A percentile compares a stretch with the other conserved stretches of the same genome.
phyloP scores from a whole-genome alignment of 2,329 filamentous ascomycete genomes.

The Lasiodiplodia hormozganensis region DNA sequence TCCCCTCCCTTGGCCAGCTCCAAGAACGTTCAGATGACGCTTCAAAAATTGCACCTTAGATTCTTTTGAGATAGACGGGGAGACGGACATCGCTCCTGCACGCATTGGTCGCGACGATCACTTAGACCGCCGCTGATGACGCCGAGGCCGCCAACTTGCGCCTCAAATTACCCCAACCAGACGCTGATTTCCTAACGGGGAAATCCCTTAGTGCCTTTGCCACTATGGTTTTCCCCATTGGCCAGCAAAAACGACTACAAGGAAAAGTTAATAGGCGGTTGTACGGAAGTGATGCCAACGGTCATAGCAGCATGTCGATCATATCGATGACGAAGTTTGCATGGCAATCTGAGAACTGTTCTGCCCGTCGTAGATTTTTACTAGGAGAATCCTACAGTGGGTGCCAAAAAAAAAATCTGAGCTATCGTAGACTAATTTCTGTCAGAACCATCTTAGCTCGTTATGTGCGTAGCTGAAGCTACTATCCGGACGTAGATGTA shows the following conservation, averaged over 20 bases:
- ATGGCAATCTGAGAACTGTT: background rate
- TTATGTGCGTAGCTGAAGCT: too few relatives aligned
- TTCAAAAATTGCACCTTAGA: background rate
- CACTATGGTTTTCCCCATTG: background rate
- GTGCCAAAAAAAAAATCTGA: too few relatives aligned
- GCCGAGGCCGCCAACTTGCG: background rate
- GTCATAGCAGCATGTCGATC: background rate
- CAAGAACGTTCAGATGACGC: background rate
- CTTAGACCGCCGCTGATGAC: constrained; percentile 1
- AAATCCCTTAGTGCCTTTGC: background rate
- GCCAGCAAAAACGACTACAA: background rate
- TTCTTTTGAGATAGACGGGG: background rate
- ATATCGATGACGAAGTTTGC: background rate
- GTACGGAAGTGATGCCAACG: background rate
- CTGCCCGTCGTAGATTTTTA: background rate
- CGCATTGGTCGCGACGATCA: background rate
- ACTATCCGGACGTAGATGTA: too few relatives aligned
- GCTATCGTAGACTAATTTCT: too few relatives aligned
- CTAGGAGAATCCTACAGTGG: background rate
- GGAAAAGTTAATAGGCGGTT: background rate
- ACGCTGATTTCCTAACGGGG: background rate
- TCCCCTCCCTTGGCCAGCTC: background rate
- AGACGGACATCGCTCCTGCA: background rate
- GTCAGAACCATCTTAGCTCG: too few relatives aligned
- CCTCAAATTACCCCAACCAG: background rate